Conservation (phyloP, 371 early-diverging fungal genomes). For the Zychaea mexicana region DNA sequence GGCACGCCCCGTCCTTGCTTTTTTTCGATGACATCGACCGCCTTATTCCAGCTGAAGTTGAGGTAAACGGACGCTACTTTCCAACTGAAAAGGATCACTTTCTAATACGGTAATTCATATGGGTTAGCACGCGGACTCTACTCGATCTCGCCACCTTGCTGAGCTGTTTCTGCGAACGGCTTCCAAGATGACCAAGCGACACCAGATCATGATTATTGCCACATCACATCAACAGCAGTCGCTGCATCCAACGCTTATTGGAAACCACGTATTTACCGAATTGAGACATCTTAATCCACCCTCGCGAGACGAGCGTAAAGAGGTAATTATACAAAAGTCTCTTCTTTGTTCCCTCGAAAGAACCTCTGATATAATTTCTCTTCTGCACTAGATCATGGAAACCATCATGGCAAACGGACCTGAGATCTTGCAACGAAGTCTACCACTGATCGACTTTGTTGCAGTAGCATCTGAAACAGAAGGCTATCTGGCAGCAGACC, state of each 20-base stretch:
- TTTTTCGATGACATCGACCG: conserved; percentile 98
- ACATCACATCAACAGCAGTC: conserved; percentile 73
- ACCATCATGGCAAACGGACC: conserved; percentile 57
- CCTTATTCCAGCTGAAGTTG: conserved; percentile 83
- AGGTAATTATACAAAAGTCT: too few relatives aligned
- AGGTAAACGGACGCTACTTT: conserved; percentile 39
- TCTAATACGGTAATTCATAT: too few relatives aligned
- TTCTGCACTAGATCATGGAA: conserved; percentile 58
- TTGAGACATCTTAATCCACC: conserved; percentile 70
- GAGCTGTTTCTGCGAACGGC: conserved; percentile 64
- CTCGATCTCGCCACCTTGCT: conserved; percentile 69
- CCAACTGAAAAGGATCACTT: background rate
- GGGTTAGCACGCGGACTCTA: conserved; percentile 72
- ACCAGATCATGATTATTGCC: conserved; percentile 66
- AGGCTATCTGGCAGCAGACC: conserved; percentile 87
- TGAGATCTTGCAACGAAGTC: conserved; percentile 31
- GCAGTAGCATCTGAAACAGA: conserved; percentile 84
- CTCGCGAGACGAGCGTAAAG: conserved; percentile 66
- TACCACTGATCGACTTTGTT: conserved; percentile 64
- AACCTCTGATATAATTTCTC: too few relatives aligned
- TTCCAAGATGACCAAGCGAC: conserved; percentile 40
- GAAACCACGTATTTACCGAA: conserved; percentile 71
- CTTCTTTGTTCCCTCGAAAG: too few relatives aligned
- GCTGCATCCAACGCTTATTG: conserved; percentile 64
- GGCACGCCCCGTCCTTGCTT: conserved; percentile 82